Evolutionary conservation across 768 basidiomycete genomes (phyloP).

Genomic region (Trichaptum fuscoviolaceum): DNA sequence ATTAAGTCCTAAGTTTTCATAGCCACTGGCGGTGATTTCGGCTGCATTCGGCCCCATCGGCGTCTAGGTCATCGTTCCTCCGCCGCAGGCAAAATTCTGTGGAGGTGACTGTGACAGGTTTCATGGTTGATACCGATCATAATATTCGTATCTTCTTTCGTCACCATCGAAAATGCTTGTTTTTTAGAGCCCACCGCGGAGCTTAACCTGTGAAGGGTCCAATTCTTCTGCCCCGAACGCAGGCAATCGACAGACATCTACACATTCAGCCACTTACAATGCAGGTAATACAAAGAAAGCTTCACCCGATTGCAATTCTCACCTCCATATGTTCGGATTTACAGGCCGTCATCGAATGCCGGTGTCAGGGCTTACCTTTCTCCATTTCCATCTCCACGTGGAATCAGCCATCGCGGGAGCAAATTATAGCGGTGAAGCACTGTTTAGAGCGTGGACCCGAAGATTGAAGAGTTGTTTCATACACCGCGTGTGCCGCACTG

Average conservation of each 20-base stretch:
- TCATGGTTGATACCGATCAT: not conserved
- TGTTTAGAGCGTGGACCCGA: not conserved
- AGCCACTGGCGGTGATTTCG: not conserved
- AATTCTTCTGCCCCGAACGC: not conserved
- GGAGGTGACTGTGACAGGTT: not conserved
- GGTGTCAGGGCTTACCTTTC: not conserved
- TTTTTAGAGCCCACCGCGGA: not conserved
- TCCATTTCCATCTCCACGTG: conserved; percentile 1
- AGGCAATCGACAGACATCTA: not conserved
- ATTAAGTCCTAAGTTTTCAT: not conserved
- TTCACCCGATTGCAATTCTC: not conserved
- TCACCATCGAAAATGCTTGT: not conserved
- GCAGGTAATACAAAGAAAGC: not conserved
- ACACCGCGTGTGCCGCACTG: not conserved
- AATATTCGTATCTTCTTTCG: not conserved
- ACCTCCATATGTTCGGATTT: conserved; percentile 1
- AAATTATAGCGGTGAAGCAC: not conserved
- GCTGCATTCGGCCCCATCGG: not conserved
- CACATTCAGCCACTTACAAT: not conserved
- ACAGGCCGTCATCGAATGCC: not conserved
- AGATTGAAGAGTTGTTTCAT: not conserved
- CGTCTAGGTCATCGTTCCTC: not conserved
- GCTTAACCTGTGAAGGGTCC: not conserved
- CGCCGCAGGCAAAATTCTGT: not conserved
- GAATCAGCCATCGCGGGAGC: not conserved